Base-by-base conservation (phyloP, 352 stramenopile genomes). In the Phytophthora constricta region DNA sequence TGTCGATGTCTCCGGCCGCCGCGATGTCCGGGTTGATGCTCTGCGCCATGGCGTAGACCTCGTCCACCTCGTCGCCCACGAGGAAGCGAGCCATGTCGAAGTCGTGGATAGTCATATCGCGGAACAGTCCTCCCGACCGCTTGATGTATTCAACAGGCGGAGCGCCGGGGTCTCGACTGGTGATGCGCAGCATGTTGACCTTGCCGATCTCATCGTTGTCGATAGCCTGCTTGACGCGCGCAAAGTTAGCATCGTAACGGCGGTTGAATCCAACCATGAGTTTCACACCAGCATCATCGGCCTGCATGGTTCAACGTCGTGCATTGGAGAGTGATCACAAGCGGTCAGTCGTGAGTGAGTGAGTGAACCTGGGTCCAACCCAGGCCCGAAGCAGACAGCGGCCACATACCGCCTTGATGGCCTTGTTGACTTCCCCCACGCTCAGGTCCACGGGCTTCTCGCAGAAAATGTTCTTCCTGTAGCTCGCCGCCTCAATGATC, bases 81-180 rank as follows among this genome's bases (percentile, higher is more conserved):
- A 98, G 79, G 76, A 97, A 98, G 42, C 95, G 87, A 47, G 87
- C 86, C 87, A 98, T 98, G 67, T 98, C 95, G 46, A 98, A 87
- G 84, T 98, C 95, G 80, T 98, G 95, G 72, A 98, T 96, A 31
- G 95, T 96, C 95, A 98, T 98, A 66, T 98, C 95, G 56, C 90
- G 86, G 70, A 98, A 98, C 34, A 98, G 89, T 22, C 95, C 95
- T 49, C 95, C 95, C 0, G 92, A 95, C 23, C 28, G 54, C 25
- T 82, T 79, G 59, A 90, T 57, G 75, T 90, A 90, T 19, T 56
- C 60, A 13, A 79, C 23, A 20, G 79, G 75, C n/a, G 79, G 79
- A 3, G 79, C 27, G 48, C 72, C 52, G 5, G 79, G 82, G 47
- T 90, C 82, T 20, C 82, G 82, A 43, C 82, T 90, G 16, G 82